A percentile compares a stretch with the other conserved stretches of the same genome.
Conservation (phyloP, 306 rosid genomes). For the Rosa persica region DNA sequence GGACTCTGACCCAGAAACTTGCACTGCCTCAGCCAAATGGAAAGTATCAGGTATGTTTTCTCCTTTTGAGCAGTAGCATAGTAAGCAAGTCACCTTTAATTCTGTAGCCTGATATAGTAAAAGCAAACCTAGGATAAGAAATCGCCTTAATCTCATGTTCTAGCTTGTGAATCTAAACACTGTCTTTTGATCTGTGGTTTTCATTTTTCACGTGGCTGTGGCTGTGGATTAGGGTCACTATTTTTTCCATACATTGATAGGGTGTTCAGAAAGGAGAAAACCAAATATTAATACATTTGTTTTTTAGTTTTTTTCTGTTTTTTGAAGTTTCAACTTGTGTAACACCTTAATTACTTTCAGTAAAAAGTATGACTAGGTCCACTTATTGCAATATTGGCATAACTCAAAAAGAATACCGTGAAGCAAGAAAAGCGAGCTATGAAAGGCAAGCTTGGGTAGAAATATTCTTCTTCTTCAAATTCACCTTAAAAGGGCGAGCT, state of each 20-base stretch:
- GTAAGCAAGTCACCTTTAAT: constrained; percentile 84
- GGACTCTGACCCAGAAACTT: constrained; percentile 49
- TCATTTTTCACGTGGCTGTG: background rate
- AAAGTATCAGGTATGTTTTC: constrained; percentile 85
- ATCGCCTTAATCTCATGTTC: background rate
- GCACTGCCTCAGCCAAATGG: constrained; percentile 80
- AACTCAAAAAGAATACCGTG: constrained; percentile 51
- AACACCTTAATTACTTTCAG: background rate
- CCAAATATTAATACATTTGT: too few species aligned
- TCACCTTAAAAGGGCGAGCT: constrained; percentile 58
- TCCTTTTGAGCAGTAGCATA: constrained; percentile 92
- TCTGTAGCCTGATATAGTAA: constrained; percentile 68
- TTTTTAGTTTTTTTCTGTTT: too few species aligned
- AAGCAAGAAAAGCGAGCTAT: constrained; percentile 82
- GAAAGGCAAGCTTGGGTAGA: constrained; percentile 87
- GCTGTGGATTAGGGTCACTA: too few species aligned
- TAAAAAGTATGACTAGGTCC: background rate
- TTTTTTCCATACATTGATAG: too few species aligned
- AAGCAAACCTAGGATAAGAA: background rate
- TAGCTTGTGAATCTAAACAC: background rate
- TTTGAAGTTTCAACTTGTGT: background rate
- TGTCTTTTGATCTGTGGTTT: background rate
- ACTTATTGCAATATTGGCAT: background rate
- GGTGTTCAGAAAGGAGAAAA: too few species aligned
- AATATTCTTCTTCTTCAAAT: constrained; percentile 76